A percentile compares a stretch with the other conserved stretches of the same genome.
These are phyloP conservation scores for Mikania micrantha DNA, from an alignment of 129 eudicot species.

Conservation along the genomic window DNA sequence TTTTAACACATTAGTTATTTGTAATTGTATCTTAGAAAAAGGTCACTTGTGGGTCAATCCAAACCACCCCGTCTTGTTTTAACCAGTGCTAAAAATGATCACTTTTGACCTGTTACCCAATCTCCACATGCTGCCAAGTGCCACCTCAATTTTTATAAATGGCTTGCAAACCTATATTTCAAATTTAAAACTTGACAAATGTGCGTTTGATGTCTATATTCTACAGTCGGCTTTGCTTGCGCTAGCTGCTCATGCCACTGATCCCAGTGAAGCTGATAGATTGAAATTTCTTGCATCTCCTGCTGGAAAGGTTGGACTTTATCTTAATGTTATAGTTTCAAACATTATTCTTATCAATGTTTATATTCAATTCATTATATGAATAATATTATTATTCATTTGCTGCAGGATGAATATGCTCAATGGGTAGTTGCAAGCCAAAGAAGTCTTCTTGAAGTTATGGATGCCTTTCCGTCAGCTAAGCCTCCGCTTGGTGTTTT, in stretches of 20 bases:
- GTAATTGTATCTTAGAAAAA: neutral
- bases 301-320: conserved; percentile 77
- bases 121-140: neutral
- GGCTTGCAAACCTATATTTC: neutral
- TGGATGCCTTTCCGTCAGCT: conserved; percentile 89
- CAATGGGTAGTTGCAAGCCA: conserved; percentile 84
- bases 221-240: conserved; percentile 87
- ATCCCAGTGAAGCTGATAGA: conserved; percentile 84
- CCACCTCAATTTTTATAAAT: neutral
- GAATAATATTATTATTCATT: neutral
- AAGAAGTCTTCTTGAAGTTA: conserved; percentile 90
- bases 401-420: conserved; percentile 86
- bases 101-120: neutral
- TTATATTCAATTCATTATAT: neutral
- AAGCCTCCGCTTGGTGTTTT: conserved; percentile 94
- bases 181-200: neutral
- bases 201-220: neutral
- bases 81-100: neutral
- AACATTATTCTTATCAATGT: neutral
- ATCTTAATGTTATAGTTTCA: neutral
- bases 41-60: neutral
- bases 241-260: conserved; percentile 85
- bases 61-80: neutral
- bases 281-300: conserved; percentile 87
- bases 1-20: neutral